Base-by-base conservation (phyloP, 1,139 yeast genomes). In the Geotrichum histeridarum region DNA sequence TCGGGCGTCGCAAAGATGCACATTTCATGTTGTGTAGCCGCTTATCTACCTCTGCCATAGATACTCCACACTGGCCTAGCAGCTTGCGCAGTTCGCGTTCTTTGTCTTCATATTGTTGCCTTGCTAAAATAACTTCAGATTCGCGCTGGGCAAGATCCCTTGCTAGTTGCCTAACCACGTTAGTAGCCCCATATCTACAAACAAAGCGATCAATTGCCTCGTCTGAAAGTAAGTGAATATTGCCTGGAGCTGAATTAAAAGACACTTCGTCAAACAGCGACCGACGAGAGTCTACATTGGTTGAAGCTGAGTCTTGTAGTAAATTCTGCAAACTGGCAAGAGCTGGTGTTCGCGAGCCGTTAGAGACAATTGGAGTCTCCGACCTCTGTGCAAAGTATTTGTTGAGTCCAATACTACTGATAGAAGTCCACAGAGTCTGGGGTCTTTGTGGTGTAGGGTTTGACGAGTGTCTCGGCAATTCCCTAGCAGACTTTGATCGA, bases 111-210 rank as follows among this genome's bases (percentile, higher is more conserved):
- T 70, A 70, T 53, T 71, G 73, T 56, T 73, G 71, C 22, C 78
- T 68, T 39, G 74, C 60, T 38, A 76, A 60, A 2, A 74, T 68
- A 48, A 79, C 67, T 59, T 79, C 81, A 1, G 77, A 71, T 57
- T 80, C 82, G 46, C 79, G 72, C 42, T 71, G 69, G 0, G 81
- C 78, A 54, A 80, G 63, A 57, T 80, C 83, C 0, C 71, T 61
- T 0, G 81, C 77, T 32, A 80, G 65, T 61, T 79, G 83, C 39
- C 77, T 69, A 3, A 79, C 72, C 32, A 79, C 70, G 1, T 67
- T 64, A 4, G 72, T 64, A 0, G 79, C 73, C 27, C 81, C 80
- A 54, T 73, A 70, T 32, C 75, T 67, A 2, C 64, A 63, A 6
- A 79, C 70, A 54, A 77, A 73, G 9, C 70, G 65, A 22, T 70